Evolutionary conservation across 1,139 yeast species (phyloP).

Genomic region (Kodamaea suecica): DNA sequence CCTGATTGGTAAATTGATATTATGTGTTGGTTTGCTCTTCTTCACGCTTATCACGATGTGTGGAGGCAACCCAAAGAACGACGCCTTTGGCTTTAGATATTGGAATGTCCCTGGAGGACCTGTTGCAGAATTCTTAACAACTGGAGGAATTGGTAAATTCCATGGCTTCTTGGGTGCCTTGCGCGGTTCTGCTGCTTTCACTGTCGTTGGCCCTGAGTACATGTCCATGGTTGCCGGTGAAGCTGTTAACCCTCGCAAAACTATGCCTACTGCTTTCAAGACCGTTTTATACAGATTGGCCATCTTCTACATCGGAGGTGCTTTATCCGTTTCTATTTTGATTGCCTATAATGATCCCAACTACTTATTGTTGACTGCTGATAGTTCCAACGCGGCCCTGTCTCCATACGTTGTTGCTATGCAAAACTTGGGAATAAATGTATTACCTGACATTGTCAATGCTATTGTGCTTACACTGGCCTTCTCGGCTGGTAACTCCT

Average conservation of each 20-base stretch:
- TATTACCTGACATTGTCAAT: constrained; percentile 41
- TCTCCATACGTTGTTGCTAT: constrained; percentile 48
- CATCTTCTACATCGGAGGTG: constrained; percentile 58
- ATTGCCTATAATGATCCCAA: constrained; percentile 41
- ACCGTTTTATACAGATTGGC: constrained; percentile 73
- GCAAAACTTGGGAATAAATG: constrained; percentile 37
- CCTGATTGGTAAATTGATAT: constrained; percentile 65
- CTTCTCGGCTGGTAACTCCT: constrained; percentile 45
- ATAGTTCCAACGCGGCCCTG: constrained; percentile 26
- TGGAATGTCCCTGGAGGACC: constrained; percentile 52
- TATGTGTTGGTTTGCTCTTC: constrained; percentile 67
- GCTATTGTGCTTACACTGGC: constrained; percentile 36
- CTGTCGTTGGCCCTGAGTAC: constrained; percentile 83
- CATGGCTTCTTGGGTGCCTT: constrained; percentile 68
- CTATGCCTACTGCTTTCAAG: constrained; percentile 75
- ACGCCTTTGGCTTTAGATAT: constrained; percentile 64
- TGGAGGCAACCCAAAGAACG: constrained; percentile 74
- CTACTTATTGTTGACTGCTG: constrained; percentile 24
- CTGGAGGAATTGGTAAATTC: constrained; percentile 63
- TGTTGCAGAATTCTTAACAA: constrained; percentile 52
- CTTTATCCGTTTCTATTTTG: constrained; percentile 38
- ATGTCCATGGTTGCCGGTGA: constrained; percentile 85
- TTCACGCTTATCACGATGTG: constrained; percentile 79
- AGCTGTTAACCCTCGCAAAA: constrained; percentile 69
- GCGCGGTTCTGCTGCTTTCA: constrained; percentile 54